These are phyloP conservation scores for Spergularia azorica DNA, from an alignment of 179 eudicot species.

Conservation along the genomic window DNA sequence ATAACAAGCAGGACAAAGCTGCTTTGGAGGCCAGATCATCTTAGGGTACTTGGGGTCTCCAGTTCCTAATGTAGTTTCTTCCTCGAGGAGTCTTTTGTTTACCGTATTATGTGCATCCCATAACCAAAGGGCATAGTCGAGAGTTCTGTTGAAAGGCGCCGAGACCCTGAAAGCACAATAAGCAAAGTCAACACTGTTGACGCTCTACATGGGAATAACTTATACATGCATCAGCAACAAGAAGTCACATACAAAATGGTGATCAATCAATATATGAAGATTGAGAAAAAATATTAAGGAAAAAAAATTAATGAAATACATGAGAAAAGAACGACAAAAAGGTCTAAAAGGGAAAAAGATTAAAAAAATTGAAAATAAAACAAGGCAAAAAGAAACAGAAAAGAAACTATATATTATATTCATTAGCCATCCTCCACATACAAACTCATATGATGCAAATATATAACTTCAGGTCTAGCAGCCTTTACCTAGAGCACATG, in stretches of 20 bases:
- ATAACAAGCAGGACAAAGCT: slow-evolving; percentile 87
- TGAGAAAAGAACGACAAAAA: no score
- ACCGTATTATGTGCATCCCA: slow-evolving; percentile 94
- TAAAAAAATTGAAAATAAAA: no score
- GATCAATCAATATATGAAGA: no score
- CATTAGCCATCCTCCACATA: no score
- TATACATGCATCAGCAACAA: no score
- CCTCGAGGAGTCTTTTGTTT: slow-evolving; percentile 75
- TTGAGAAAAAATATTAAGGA: no score
- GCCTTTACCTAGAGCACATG: slow-evolving; percentile 87
- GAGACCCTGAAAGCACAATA: slow-evolving; percentile 51
- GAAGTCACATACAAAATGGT: no score
- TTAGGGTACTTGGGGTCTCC: slow-evolving; percentile 88
- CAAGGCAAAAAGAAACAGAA: no score
- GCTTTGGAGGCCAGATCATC: slow-evolving; percentile 77
- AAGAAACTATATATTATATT: no score
- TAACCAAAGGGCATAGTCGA: slow-evolving; percentile 82
- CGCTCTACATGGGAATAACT: no score
- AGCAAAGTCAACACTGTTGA: background rate
- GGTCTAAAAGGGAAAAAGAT: no score
- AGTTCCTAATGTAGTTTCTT: slow-evolving; percentile 58
- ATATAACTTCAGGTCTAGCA: background rate
- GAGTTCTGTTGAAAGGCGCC: slow-evolving; percentile 68
- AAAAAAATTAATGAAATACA: no score
- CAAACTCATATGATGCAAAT: background rate